These are phyloP conservation scores for Termitomyces sp. DNA, from an alignment of 768 basidiomycete species.

Conservation along the genomic window DNA sequence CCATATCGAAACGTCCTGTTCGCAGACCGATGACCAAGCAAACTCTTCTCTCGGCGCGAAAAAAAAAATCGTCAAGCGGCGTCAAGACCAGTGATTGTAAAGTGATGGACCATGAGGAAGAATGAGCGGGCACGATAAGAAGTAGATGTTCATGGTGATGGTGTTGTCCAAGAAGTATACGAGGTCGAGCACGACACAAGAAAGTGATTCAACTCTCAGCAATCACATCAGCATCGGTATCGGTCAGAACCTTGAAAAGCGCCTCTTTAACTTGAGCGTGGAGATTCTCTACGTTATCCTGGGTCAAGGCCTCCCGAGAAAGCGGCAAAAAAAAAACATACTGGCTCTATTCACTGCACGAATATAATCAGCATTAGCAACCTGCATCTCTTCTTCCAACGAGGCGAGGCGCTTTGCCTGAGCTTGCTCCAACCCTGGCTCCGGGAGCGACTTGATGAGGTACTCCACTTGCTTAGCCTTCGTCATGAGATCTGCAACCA, in stretches of 20 bases:
- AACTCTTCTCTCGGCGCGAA: neutral
- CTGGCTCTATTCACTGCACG: constrained; percentile 72
- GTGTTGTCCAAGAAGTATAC: neutral
- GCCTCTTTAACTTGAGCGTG: constrained; percentile 57
- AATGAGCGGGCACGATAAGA: neutral
- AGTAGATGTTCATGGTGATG: neutral
- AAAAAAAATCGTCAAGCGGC: neutral
- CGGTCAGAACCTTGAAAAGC: constrained; percentile 49
- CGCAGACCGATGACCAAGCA: neutral
- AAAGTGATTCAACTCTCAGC: constrained; percentile 12
- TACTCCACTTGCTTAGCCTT: constrained; percentile 90
- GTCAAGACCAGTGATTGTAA: too few relatives aligned
- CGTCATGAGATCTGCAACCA: constrained; percentile 74
- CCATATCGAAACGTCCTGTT: neutral
- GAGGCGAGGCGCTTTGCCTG: constrained; percentile 68
- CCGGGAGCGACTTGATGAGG: constrained; percentile 74
- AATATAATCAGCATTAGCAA: constrained; percentile 72
- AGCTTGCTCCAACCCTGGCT: constrained; percentile 70
- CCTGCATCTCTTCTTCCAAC: constrained; percentile 65
- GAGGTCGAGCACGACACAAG: constrained; percentile 19
- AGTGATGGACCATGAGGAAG: neutral
- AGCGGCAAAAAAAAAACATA: constrained; percentile 30
- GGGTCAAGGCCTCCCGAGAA: neutral
- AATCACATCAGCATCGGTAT: constrained; percentile 33
- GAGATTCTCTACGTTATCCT: constrained; percentile 39